Percentiles rank a stretch among this genome's conserved stretches.
These are phyloP conservation scores for Talaromyces liani DNA, from an alignment of 495 filamentous ascomycete species.

Conservation along the genomic window DNA sequence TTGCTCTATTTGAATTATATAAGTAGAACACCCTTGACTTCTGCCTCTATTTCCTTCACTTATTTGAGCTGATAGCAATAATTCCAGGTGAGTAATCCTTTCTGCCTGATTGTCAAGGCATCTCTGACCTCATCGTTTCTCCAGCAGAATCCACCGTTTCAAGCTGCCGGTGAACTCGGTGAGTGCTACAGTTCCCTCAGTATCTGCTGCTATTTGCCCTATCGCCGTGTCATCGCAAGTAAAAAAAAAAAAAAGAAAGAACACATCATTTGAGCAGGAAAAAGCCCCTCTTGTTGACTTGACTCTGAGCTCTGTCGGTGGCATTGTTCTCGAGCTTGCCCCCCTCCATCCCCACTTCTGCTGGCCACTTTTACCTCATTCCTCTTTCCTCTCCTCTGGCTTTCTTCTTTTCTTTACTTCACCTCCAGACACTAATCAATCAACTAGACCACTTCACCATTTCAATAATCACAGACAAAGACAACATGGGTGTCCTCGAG, in stretches of 20 bases:
- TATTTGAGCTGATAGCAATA: not conserved
- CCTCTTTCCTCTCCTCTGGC: not conserved
- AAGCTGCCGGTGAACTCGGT: constrained; percentile 20
- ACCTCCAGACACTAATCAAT: constrained; percentile 7
- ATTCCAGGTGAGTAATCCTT: not conserved
- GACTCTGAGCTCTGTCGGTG: not conserved
- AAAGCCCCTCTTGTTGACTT: not conserved
- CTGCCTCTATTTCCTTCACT: no score
- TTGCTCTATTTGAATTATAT: not conserved
- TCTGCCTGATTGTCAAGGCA: not conserved
- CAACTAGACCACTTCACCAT: not conserved
- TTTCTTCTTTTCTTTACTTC: constrained; percentile 10
- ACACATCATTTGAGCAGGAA: not conserved
- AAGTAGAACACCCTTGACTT: not conserved
- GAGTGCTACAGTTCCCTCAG: constrained; percentile 10
- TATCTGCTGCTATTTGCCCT: not conserved
- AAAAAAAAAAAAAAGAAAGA: not conserved
- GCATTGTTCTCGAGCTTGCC: constrained; percentile 10
- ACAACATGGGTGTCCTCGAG: constrained; percentile 54
- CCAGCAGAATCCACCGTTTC: constrained; percentile 12
- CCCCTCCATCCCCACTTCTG: constrained; percentile 12
- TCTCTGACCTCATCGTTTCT: constrained; percentile 19
- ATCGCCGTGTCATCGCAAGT: not conserved
- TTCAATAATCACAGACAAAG: constrained; percentile 10
- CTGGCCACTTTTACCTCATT: constrained; percentile 8